Base-by-base conservation (phyloP, 1,284 basidiomycete species). In the Heterobasidion irregulare region DNA sequence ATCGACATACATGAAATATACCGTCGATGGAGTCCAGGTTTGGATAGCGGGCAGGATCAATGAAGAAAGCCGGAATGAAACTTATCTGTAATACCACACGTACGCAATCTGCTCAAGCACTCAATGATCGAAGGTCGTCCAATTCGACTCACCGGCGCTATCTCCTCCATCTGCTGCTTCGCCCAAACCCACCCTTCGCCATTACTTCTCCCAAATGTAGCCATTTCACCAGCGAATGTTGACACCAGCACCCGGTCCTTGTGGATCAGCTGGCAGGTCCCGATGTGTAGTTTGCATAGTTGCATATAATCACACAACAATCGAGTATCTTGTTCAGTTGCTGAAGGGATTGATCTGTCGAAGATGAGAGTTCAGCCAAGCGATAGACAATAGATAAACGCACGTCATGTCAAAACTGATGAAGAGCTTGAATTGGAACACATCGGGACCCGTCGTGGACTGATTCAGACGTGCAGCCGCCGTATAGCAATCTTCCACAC, bases 401-500 rank as follows among this genome's bases (percentile, higher is more conserved):
- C 55, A 74, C 63, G 72, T 75, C 75, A 82, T 76, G 64, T 79
- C 77, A 56, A 79, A 73, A 57, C 71, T 75, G 50, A 80, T 61
- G 66, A 79, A 80, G 15, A 81, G 61, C 59, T 71, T 74, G 70
- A 81, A 80, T 5, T 13, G 52, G 67, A 59, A 50, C 66, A 62
- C 49, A 67, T 44, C 41, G 41, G 41, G 41, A 26, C 12, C 38
- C 38, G 38, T 12, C 38, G 10, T 8, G 10, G 38, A 12, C 46
- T 19, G 46, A 15, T 34, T 32, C 10, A 59, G 61, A 6, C 64
- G 61, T 5, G 63, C 57, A 2, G 79, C 78, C 2, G 77, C 79
- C 5, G 66, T 64, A 65, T 82, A 86, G 49, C 80, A 83, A 55
- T 79, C 75, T 1, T 65, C 64, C 2, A 81, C 74, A 8, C 79